Evolutionary conservation across 345 rosid genomes (phyloP), one percentile per base, ranked within the genome.

Genomic region (Psidium friedrichsthalianum): DNA sequence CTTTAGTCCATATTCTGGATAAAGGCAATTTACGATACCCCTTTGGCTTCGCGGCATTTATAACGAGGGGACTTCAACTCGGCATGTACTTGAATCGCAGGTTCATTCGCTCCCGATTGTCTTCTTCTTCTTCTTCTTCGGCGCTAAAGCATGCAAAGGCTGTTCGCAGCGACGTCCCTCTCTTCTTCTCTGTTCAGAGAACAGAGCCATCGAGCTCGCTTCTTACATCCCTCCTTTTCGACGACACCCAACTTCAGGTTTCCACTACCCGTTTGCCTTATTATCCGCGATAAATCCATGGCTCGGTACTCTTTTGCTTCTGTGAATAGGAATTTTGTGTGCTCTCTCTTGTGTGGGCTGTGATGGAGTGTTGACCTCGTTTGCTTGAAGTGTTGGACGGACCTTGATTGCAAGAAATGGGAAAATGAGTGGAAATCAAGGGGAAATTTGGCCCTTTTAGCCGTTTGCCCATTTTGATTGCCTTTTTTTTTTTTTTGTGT

Each of bases 231-330:
- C 90, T 95, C 24, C 94, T 97, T 85, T 94, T 94, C 89, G 98
- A 97, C 81, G 99, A 97, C 55, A 97, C 98, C 83, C 99, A 97
- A 64, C 85, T 94, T 51, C 98, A 97, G 98, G 99, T 97, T 52
- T 7, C 47, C 47, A 21, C 78, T 25, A 13, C 21, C 36, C 74
- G 18, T 61, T 36, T 2, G 20, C 47, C 52, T 83, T 55, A 36
- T 27, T 59, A n/a, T 13, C 40, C 83, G 20, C 53, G 14, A 56
- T 29, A 40, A 5, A 81, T 32, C 69, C 25, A 36, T 21, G 47
- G 24, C 24, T 69, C 49, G 8, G 20, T 52, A 21, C 47, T 61
- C 32, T 12, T 11, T 51, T 22, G n/a, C 13, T 51, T 18, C 74
- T 13, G 15, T 0, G 24, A 7, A 56, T 36, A 22, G 11, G n/a